Percentiles rank a stretch among this genome's conserved stretches.
These are phyloP conservation scores for Aspergillus aculeatinus DNA, from an alignment of 2,329 filamentous ascomycete genomes.

Conservation along the genomic window DNA sequence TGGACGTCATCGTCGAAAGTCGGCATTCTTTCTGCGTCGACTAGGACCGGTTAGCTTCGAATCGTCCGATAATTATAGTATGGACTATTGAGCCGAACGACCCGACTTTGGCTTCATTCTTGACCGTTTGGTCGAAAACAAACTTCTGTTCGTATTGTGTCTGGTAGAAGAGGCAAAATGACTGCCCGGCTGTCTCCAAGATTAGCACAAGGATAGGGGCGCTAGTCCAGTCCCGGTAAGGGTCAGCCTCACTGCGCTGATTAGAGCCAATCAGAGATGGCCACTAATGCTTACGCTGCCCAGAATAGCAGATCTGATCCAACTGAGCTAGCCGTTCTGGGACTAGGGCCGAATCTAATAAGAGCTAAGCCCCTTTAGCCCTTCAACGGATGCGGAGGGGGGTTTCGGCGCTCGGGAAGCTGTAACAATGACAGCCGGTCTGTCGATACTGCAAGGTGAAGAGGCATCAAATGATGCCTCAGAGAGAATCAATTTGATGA, in stretches of 20 bases:
- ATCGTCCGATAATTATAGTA: neutral
- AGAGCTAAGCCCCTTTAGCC: slow-evolving; percentile 1
- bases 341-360: neutral
- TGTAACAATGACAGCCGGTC: neutral
- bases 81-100: neutral
- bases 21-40: neutral
- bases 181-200: neutral
- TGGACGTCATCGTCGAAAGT: neutral
- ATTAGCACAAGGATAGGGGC: neutral
- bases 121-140: neutral
- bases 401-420: neutral
- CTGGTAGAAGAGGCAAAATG: neutral
- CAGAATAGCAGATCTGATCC: slow-evolving; percentile 8
- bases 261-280: neutral
- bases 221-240: neutral
- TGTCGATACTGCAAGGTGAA: neutral
- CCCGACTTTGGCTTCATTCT: neutral
- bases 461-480: neutral
- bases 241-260: neutral
- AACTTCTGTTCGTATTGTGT: neutral
- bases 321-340: neutral
- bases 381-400: slow-evolving; percentile 3
- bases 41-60: neutral
- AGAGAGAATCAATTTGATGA: no score
- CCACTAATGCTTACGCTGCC: neutral